phyloP scores from a whole-genome alignment of 495 filamentous ascomycete genomes.

The Penicillium cinerascens region DNA sequence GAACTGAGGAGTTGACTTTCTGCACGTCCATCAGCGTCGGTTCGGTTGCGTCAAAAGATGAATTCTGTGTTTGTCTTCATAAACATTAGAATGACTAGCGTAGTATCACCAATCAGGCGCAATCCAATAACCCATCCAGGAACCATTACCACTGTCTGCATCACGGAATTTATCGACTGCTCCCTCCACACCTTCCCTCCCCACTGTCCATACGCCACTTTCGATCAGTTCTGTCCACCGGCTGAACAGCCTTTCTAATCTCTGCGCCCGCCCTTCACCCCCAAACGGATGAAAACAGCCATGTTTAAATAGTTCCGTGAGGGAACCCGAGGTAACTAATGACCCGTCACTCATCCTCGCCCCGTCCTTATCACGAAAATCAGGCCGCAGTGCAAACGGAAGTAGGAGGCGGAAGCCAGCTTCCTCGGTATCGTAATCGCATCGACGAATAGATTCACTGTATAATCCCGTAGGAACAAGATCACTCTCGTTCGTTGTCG shows the following conservation, averaged over 20 bases:
- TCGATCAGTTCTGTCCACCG: constrained; percentile 38
- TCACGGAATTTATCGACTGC: constrained; percentile 39
- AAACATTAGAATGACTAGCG: no score
- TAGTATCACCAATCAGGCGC: constrained; percentile 6
- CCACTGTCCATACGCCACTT: constrained; percentile 38
- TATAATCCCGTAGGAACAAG: constrained; percentile 19
- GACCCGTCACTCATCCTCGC: constrained; percentile 33
- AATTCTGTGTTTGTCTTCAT: background rate
- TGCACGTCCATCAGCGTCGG: no score
- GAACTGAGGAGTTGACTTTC: no score
- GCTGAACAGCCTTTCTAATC: constrained; percentile 31
- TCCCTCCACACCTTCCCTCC: constrained; percentile 34
- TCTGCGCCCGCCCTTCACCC: constrained; percentile 29
- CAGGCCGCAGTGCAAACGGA: constrained; percentile 15
- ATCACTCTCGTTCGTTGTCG: constrained; percentile 11
- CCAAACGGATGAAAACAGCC: constrained; percentile 34
- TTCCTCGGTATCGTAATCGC: constrained; percentile 8
- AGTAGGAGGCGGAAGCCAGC: constrained; percentile 20
- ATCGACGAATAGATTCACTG: constrained; percentile 13
- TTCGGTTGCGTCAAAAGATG: no score
- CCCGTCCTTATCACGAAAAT: constrained; percentile 6
- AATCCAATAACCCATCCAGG: constrained; percentile 34
- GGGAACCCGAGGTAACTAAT: constrained; percentile 13
- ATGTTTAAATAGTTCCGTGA: constrained; percentile 37
- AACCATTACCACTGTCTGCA: constrained; percentile 25